phyloP scores from a whole-genome alignment of 208 protist genomes.

The Wallacemonas sp. region DNA sequence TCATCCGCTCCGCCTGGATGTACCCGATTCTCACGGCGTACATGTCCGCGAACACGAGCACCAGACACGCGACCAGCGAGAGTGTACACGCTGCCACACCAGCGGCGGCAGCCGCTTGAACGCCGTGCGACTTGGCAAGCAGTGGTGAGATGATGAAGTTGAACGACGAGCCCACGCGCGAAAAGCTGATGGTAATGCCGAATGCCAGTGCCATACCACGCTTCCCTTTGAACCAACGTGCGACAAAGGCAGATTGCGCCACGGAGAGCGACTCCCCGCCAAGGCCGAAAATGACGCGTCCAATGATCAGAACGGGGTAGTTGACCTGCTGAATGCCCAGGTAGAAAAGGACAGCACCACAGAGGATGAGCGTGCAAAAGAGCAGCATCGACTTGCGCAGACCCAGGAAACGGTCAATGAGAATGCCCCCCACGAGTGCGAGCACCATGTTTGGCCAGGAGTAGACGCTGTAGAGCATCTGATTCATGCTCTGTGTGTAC shows the following conservation, averaged over 20 bases:
- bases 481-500: conserved; percentile 88
- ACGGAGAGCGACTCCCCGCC: conserved; percentile 90
- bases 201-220: conserved; percentile 92
- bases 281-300: conserved; percentile 88
- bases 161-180: conserved; percentile 88
- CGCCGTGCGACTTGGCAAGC: conserved; percentile 54
- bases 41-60: conserved; percentile 64
- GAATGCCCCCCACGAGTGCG: conserved; percentile 77
- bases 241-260: conserved; percentile 88
- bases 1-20: conserved; percentile 50
- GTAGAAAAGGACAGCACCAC: conserved; percentile 74
- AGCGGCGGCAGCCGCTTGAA: conserved; percentile 60
- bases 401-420: conserved; percentile 90
- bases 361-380: conserved; percentile 71
- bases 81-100: conserved; percentile 66
- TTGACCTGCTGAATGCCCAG: conserved; percentile 50
- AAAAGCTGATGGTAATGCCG: conserved; percentile 90
- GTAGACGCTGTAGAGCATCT: conserved; percentile 91
- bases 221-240: conserved; percentile 86
- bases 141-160: conserved; percentile 91
- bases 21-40: conserved; percentile 75
- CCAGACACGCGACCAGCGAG: conserved; percentile 59
- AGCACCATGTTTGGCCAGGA: conserved; percentile 93
- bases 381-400: conserved; percentile 78
- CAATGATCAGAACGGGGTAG: conserved; percentile 76